Base-by-base conservation (phyloP, 805 yeast species). In the Yarrowia bubula region DNA sequence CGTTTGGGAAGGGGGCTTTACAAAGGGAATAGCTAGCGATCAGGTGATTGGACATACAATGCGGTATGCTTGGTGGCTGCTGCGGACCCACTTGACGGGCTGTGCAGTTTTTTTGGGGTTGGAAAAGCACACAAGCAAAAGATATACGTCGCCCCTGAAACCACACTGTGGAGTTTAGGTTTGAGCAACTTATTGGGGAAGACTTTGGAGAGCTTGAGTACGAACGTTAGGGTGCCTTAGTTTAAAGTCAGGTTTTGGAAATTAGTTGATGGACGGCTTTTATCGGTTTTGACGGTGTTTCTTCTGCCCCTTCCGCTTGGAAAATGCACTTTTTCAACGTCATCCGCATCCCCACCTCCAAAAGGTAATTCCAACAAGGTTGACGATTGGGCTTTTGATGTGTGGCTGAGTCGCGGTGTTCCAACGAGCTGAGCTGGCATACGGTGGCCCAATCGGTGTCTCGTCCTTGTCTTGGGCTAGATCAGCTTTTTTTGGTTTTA, bases 341-440 rank as follows among this genome's bases (percentile, higher is more conserved):
- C 51, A 31, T 46, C 18, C 13, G 3, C 53, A 46, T 32, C 53
- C 53, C 55, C 55, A 48, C 41, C 55, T 48, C 39, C 17, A 48
- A 48, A 48, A 39, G 55, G 55, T 48, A 48, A 33, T 18, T 13
- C 39, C 41, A 48, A 48, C 55, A 48, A 48, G 55, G 55, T 48
- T 48, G 39, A 28, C 35, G 37, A 46, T 28, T 22, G 48, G 48
- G 22, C 48, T 28, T 28, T 17, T 44, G 28, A 17, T 35, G 41
- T 33, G 38, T 39, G 53, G 53, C 53, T 48, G 53, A 33, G 39
- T 33, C n/a, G 33, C 8, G 7, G 31, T 18, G n/a, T 43, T 22
- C 5, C 28, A 18, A 4, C 32, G 18, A 8, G 14, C 18, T 18
- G 28, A 41, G 15, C 44, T 41, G 13, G 22, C 5, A 22, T 22